Base-by-base conservation (phyloP, 352 stramenopile species). In the Halophytophthora polymorphica region DNA sequence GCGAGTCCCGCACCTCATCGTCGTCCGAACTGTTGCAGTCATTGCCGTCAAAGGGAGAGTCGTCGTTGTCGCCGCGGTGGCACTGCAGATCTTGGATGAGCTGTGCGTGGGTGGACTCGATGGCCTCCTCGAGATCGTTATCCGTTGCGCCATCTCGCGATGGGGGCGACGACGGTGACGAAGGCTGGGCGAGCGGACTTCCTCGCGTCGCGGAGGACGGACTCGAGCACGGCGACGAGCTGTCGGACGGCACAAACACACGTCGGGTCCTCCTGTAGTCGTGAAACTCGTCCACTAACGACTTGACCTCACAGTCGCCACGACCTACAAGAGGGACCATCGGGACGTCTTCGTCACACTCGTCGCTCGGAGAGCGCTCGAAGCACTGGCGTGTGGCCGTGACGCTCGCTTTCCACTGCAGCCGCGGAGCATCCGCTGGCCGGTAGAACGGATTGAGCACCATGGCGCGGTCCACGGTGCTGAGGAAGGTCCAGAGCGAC, bases 401-500 rank as follows among this genome's bases (percentile, higher is more conserved):
- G 22, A 87, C 62, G 21, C 63, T 85, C 6, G 64, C 61, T 23
- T 85, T 76, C 63, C 70, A 80, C 35, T 74, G 77, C 52, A 71
- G 71, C 6, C 71, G 59, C 19, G 66, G 61, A 6, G 65, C 69
- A 13, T 71, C 67, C 3, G 72, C 59, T 13, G 74, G 56, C 23
- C 81, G 58, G 41, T 90, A 93, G 50, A 90, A 92, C n/a, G 77
- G 70, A 45, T 93, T 93, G 22, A 56, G 42, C 34, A 93, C 75
- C 14, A 90, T 60, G 1, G 66, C 66, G 2, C 58, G 71, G 43
- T 91, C 78, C 11, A 92, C 45, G 14, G 70, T 82, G 35, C 62
- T 77, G 14, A 93, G 57, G 36, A 80, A 93, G 12, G 81, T 89
- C 83, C 83, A 94, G 25, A 94, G 46, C 17, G 83, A 92, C 23